Evolutionary conservation across 352 stramenopile genomes (phyloP).

Genomic region (Phytophthora sp.): DNA sequence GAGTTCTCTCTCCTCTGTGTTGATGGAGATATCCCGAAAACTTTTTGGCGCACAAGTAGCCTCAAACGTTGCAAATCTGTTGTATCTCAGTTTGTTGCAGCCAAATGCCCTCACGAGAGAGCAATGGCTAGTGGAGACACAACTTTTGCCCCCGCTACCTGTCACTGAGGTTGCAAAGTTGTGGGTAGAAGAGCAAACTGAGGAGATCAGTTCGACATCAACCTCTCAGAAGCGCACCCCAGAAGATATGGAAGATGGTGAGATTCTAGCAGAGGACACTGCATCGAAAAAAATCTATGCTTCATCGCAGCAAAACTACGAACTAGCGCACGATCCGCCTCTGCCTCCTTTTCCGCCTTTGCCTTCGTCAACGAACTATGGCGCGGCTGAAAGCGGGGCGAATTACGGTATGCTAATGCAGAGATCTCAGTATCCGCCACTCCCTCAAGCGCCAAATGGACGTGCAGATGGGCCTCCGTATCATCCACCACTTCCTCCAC

Average conservation of each 20-base stretch:
- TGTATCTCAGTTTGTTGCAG: conserved; percentile 80
- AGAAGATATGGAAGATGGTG: conserved; percentile 56
- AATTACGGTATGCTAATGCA: conserved; percentile 22
- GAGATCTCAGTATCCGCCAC: conserved; percentile 13
- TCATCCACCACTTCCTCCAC: conserved; percentile 9
- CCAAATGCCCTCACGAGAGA: conserved; percentile 34
- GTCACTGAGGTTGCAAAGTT: conserved; percentile 25
- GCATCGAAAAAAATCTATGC: conserved; percentile 24
- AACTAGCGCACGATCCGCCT: not conserved
- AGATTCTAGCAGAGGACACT: conserved; percentile 42
- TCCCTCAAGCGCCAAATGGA: conserved; percentile 8
- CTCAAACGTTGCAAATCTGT: conserved; percentile 63
- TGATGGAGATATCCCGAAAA: conserved; percentile 66
- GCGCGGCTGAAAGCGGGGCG: not conserved
- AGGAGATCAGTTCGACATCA: not conserved
- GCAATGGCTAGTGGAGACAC: conserved; percentile 66
- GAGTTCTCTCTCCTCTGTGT: conserved; percentile 46
- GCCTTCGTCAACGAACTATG: conserved; percentile 11
- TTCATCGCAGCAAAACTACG: conserved; percentile 15
- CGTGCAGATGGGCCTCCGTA: conserved; percentile 11
- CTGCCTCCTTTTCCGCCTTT: conserved; percentile 6
- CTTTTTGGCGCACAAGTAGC: conserved; percentile 54
- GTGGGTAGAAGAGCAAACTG: conserved; percentile 36
- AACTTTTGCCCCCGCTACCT: conserved; percentile 58
- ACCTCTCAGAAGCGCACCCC: conserved; percentile 19